A percentile compares a stretch with the other conserved stretches of the same genome.
Evolutionary conservation across 1,284 basidiomycete genomes (phyloP).

Genomic region (Leccinum cinnamomeum): DNA sequence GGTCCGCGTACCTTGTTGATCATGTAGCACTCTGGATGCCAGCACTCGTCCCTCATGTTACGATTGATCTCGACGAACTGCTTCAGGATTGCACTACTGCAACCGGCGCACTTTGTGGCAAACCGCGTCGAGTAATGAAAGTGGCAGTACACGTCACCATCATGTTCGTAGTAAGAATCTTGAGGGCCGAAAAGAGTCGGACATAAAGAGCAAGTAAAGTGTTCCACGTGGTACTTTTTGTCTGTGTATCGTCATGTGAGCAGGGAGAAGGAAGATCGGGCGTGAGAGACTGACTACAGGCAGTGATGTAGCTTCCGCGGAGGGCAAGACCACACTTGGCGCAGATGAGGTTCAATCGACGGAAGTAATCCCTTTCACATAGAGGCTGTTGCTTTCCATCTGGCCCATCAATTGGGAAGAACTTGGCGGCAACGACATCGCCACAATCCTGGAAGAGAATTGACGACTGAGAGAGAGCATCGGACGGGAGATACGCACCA

Average conservation of each 20-base stretch:
- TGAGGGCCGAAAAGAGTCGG: constrained; percentile 95
- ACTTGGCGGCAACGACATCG: constrained; percentile 95
- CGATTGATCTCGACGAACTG: constrained; percentile 99
- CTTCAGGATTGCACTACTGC: constrained; percentile 97
- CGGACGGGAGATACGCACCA: constrained; percentile 53
- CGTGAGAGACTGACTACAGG: constrained; percentile 78
- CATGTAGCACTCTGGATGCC: constrained; percentile 99
- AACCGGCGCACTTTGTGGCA: constrained; percentile 97
- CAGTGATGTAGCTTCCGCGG: constrained; percentile 98
- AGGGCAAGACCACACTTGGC: constrained; percentile 94
- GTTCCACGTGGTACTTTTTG: constrained; percentile 99
- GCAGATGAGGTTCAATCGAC: constrained; percentile 94
- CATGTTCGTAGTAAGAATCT: constrained; percentile 99
- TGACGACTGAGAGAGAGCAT: not conserved
- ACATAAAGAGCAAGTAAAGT: constrained; percentile 98
- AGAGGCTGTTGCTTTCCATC: constrained; percentile 87
- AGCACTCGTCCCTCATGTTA: constrained; percentile 97
- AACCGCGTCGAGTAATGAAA: constrained; percentile 99
- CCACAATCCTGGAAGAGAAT: constrained; percentile 79
- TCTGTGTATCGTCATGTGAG: constrained; percentile 49
- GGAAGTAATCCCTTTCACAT: constrained; percentile 99
- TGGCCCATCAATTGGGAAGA: constrained; percentile 93
- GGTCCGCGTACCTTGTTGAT: constrained; percentile 83
- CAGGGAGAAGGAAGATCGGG: not conserved
- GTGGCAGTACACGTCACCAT: constrained; percentile 94